These are phyloP conservation scores for Fusarium papillatum DNA, from an alignment of 2,329 filamentous ascomycete genomes.

Conservation along the genomic window DNA sequence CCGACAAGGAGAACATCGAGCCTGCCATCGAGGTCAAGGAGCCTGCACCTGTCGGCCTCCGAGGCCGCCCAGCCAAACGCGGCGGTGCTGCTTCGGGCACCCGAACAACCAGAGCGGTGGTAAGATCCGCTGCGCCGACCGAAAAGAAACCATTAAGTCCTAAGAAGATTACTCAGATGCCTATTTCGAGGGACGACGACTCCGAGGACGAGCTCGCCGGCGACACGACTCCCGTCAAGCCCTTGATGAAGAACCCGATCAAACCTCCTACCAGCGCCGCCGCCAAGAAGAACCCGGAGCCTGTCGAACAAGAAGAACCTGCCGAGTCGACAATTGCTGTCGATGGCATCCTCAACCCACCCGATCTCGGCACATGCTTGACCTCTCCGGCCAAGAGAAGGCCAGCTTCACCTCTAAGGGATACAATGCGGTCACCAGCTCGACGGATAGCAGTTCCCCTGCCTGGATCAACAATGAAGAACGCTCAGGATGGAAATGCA, in stretches of 20 bases:
- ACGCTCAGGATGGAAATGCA: slow-evolving; percentile 17
- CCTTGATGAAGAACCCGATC: slow-evolving; percentile 68
- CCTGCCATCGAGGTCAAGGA: slow-evolving; percentile 57
- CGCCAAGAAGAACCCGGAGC: slow-evolving; percentile 22
- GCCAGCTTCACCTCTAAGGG: slow-evolving; percentile 66
- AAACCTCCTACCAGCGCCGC: slow-evolving; percentile 56
- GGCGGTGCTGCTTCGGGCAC: slow-evolving; percentile 45
- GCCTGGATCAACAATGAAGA: slow-evolving; percentile 51
- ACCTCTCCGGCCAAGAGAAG: slow-evolving; percentile 69
- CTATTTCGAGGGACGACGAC: slow-evolving; percentile 59
- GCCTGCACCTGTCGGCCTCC: slow-evolving; percentile 51
- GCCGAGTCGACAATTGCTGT: slow-evolving; percentile 43
- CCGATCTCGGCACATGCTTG: slow-evolving; percentile 56
- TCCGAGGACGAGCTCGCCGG: slow-evolving; percentile 73
- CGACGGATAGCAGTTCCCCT: slow-evolving; percentile 54
- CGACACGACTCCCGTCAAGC: slow-evolving; percentile 63
- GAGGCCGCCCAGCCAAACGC: slow-evolving; percentile 60
- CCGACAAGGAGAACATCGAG: slow-evolving; percentile 74
- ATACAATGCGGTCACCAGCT: slow-evolving; percentile 68
- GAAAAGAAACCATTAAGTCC: slow-evolving; percentile 70
- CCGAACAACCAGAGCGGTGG: slow-evolving; percentile 52
- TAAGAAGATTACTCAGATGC: slow-evolving; percentile 74
- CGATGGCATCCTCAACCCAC: slow-evolving; percentile 48
- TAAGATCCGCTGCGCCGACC: slow-evolving; percentile 48
- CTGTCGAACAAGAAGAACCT: slow-evolving; percentile 28